These are phyloP conservation scores for Plasmopara muralis DNA, from an alignment of 352 stramenopile genomes.

Conservation along the genomic window DNA sequence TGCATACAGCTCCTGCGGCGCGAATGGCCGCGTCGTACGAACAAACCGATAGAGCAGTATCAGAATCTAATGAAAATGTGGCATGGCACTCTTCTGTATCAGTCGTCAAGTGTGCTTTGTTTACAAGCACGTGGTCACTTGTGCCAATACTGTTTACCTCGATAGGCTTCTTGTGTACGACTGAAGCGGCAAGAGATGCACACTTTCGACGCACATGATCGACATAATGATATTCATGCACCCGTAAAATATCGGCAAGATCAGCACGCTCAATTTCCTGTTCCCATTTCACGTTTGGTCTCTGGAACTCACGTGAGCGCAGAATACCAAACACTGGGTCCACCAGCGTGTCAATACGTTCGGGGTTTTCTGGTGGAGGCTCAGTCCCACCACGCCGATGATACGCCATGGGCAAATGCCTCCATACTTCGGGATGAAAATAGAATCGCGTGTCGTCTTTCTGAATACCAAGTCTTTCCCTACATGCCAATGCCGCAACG, in stretches of 20 bases:
- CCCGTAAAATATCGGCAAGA: constrained; percentile 84
- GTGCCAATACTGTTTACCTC: constrained; percentile 10
- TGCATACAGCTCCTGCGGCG: constrained; percentile 78
- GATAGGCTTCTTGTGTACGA: constrained; percentile 13
- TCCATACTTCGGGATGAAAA: constrained; percentile 66
- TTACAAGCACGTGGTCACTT: constrained; percentile 7
- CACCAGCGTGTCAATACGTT: constrained; percentile 84
- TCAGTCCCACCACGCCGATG: constrained; percentile 57
- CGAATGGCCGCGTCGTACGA: constrained; percentile 74
- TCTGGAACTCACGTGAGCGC: constrained; percentile 60
- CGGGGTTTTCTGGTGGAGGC: constrained; percentile 86
- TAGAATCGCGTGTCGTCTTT: constrained; percentile 53
- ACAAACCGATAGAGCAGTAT: constrained; percentile 73
- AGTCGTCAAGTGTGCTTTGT: constrained; percentile 3
- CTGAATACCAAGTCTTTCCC: constrained; percentile 1
- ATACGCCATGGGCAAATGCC: constrained; percentile 70
- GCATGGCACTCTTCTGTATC: constrained; percentile 34
- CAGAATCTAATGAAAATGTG: constrained; percentile 50
- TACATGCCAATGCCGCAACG: not conserved
- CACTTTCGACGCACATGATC: constrained; percentile 53
- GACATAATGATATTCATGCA: constrained; percentile 89
- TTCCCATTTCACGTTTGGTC: constrained; percentile 50
- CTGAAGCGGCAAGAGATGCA: constrained; percentile 23
- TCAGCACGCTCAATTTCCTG: constrained; percentile 60
- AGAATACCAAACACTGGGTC: constrained; percentile 66